These are phyloP conservation scores for Xylariaceae sp. DNA, from an alignment of 2,329 filamentous ascomycete species.

Conservation along the genomic window DNA sequence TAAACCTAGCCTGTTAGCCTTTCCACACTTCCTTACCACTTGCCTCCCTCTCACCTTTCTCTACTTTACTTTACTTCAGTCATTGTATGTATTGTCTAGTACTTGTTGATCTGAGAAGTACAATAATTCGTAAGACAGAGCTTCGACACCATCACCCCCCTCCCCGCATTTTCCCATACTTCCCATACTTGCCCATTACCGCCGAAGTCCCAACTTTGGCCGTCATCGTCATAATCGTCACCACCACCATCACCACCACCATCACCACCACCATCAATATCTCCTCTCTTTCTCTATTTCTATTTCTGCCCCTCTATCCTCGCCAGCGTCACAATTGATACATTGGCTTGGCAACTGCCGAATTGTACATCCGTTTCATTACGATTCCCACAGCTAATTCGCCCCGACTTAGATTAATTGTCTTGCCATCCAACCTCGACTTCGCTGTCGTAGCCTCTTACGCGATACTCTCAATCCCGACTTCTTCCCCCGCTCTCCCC, in stretches of 20 bases:
- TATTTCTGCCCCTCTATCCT: slow-evolving; percentile 7
- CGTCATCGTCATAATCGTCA: slow-evolving; percentile 27
- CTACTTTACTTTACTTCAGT: neutral
- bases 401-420: slow-evolving; percentile 30
- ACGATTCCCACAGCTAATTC: slow-evolving; percentile 24
- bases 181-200: neutral
- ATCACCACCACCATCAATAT: slow-evolving; percentile 18
- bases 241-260: slow-evolving; percentile 4
- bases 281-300: slow-evolving; percentile 17
- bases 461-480: slow-evolving; percentile 26
- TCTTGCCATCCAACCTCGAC: slow-evolving; percentile 19
- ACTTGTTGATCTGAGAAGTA: slow-evolving; percentile 19
- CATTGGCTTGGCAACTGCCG: slow-evolving; percentile 25
- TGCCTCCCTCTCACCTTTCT: neutral
- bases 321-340: neutral
- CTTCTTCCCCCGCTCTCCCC: slow-evolving; percentile 30
- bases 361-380: slow-evolving; percentile 22
- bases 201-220: slow-evolving; percentile 15
- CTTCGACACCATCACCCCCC: too few species aligned
- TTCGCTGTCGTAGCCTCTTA: slow-evolving; percentile 30
- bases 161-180: slow-evolving; percentile 25
- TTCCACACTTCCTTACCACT: neutral
- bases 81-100: neutral
- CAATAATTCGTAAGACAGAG: too few species aligned
- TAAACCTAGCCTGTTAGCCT: neutral